Evolutionary conservation across 352 stramenopile species (phyloP).

Genomic region (Globisporangium paroecandrum): DNA sequence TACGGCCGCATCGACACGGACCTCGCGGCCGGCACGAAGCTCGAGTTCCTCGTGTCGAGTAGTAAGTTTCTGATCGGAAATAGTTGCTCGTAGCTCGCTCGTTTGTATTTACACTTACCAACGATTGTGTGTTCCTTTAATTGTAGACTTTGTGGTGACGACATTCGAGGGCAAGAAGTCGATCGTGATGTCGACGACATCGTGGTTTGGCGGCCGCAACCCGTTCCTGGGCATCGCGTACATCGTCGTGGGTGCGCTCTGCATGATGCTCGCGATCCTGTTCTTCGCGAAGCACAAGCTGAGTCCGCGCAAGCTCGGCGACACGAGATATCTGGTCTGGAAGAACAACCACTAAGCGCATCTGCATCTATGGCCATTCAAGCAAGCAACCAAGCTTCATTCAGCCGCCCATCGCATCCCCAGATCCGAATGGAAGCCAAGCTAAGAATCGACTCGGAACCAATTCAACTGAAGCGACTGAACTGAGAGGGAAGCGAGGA

Average conservation of each 20-base stretch:
- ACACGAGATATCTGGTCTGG: conserved; percentile 94
- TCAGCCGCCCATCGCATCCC: neutral
- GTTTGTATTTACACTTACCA: conserved; percentile 24
- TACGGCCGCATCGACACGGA: conserved; percentile 97
- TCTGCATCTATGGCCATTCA: neutral
- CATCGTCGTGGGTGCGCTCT: conserved; percentile 94
- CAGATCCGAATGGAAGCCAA: neutral
- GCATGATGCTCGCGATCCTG: conserved; percentile 90
- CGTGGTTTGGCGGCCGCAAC: conserved; percentile 97
- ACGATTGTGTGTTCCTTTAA: neutral
- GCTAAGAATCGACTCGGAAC: neutral
- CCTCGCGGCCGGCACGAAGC: conserved; percentile 82
- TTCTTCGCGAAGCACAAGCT: conserved; percentile 97
- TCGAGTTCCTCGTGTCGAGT: conserved; percentile 92
- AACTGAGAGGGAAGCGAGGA: neutral
- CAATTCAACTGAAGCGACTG: neutral
- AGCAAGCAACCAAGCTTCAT: neutral
- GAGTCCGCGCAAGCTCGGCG: conserved; percentile 92
- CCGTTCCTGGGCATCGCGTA: conserved; percentile 95
- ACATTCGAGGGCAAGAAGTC: conserved; percentile 96
- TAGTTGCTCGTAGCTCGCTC: no score
- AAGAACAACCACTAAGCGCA: conserved; percentile 91
- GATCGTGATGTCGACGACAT: conserved; percentile 95
- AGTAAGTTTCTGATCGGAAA: conserved; percentile 27
- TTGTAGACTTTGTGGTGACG: conserved; percentile 93